Base-by-base conservation (phyloP, 2,329 filamentous ascomycete species). In the Claviceps digitariae region DNA sequence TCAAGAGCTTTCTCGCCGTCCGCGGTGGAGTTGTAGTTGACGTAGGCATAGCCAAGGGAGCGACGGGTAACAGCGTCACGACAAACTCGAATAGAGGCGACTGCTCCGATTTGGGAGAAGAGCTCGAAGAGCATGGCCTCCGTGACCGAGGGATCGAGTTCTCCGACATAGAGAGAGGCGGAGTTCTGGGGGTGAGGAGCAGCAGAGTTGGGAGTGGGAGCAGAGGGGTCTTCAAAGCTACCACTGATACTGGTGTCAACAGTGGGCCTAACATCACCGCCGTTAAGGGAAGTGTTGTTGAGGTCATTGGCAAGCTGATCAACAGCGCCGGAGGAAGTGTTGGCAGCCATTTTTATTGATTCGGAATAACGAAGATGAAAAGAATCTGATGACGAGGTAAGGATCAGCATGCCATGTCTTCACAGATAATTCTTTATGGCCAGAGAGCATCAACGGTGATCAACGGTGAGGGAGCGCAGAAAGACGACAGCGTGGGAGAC, bases 121-220 rank as follows among this genome's bases (percentile, higher is more conserved):
- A 98, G 87, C 83, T 98, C 93, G 74, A 97, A 98, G 67, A 98
- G 90, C 93, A 98, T 98, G 63, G 93, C 93, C 81, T 98, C 93
- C 60, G 93, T 98, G 71, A 98, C 93, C 57, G 89, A 93, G 64
- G 88, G 83, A 72, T 98, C 93, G 65, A 98, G 89, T 79, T 98
- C 93, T 72, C 93, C 93, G 62, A 98, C 93, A 72, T 98, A 98
- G 70, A 98, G 89, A 56, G 93, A 98, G 60, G 93, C 93, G 52
- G 93, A 97, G 72, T 94, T 91, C 70, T 89, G 87, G 67, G 90
- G 87, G 69, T 87, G 86, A 61, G 76, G 79, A 63, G 81, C 81
- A 61, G 88, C 83, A 57, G 89, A 85, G 73, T 75, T 82, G 62
- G 86, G 84, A 57, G 4, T 8, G 8, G 87, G 86, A 60, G 83